A percentile compares a stretch with the other conserved stretches of the same genome.
Evolutionary conservation across 2,329 filamentous ascomycete genomes (phyloP).

Genomic region (Shiraia sp.): DNA sequence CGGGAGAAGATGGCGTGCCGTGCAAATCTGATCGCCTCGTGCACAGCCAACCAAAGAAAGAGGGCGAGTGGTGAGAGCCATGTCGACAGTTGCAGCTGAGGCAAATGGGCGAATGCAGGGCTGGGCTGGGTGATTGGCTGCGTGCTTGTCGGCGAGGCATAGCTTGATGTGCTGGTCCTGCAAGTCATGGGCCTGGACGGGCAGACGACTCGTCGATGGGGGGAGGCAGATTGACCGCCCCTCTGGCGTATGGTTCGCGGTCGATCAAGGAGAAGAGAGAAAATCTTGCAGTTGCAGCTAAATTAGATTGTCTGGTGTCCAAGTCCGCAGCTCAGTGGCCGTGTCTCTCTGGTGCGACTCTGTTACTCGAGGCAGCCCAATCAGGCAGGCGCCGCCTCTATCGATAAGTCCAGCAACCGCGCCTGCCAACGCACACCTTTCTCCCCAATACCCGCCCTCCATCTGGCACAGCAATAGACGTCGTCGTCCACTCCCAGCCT

Average conservation of each 20-base stretch:
- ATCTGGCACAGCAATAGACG: constrained; percentile 25
- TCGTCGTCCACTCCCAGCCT: too few species aligned
- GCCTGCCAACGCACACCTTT: constrained; percentile 23
- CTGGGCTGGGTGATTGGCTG: constrained; percentile 6
- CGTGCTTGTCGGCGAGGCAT: constrained; percentile 14
- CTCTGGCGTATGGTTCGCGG: constrained; percentile 7
- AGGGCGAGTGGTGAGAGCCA: constrained; percentile 15
- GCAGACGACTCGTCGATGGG: not conserved
- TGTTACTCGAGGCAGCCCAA: too few species aligned
- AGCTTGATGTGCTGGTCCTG: constrained; percentile 24
- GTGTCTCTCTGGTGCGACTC: too few species aligned
- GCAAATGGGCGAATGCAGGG: constrained; percentile 21
- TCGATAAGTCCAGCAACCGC: constrained; percentile 26
- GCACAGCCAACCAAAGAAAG: constrained; percentile 11
- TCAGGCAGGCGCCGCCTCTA: too few species aligned
- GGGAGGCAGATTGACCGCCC: not conserved
- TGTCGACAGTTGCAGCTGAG: constrained; percentile 23
- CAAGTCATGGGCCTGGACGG: constrained; percentile 23
- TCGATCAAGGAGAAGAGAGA: too few species aligned
- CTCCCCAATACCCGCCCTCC: constrained; percentile 22
- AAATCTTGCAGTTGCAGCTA: too few species aligned
- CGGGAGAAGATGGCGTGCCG: constrained; percentile 6
- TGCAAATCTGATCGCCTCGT: too few species aligned
- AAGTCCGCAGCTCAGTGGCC: too few species aligned
- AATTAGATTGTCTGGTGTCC: too few species aligned